Conservation (phyloP, 257 asterid genomes). For the Nemophila menziesii region DNA sequence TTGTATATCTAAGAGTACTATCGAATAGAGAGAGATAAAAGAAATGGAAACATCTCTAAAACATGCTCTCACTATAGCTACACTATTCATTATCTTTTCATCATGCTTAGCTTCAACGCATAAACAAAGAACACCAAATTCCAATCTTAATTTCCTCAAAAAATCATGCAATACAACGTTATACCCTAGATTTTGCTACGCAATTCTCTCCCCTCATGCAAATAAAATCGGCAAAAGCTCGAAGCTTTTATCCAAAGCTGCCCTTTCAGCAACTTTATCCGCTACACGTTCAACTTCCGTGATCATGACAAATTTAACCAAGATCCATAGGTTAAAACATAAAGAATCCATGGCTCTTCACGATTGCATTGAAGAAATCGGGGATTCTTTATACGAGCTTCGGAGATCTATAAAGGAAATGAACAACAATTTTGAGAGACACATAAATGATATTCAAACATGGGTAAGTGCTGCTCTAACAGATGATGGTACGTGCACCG, state of each 20-base stretch:
- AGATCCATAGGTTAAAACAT: slow-evolving; percentile 11
- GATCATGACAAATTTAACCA: slow-evolving; percentile 3
- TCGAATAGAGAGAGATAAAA: background rate
- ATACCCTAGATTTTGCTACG: slow-evolving; percentile 23
- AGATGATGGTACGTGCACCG: slow-evolving; percentile 34
- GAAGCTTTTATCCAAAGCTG: slow-evolving; percentile 18
- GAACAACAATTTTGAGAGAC: slow-evolving; percentile 8
- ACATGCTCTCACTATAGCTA: background rate
- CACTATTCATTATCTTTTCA: background rate
- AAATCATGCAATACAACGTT: slow-evolving; percentile 19
- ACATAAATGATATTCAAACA: slow-evolving; percentile 29
- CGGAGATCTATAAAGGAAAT: slow-evolving; percentile 14
- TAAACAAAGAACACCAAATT: background rate
- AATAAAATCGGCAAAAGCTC: slow-evolving; percentile 16
- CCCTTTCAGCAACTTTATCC: slow-evolving; percentile 19
- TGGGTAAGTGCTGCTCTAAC: slow-evolving; percentile 54
- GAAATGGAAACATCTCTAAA: background rate
- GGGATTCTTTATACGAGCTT: slow-evolving; percentile 22
- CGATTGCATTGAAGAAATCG: slow-evolving; percentile 32
- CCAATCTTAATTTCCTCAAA: slow-evolving; percentile 1
- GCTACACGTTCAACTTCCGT: slow-evolving; percentile 9
- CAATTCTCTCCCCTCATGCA: slow-evolving; percentile 14
- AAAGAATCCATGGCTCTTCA: slow-evolving; percentile 11
- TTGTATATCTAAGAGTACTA: no score
- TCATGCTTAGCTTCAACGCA: background rate